A percentile compares a stretch with the other conserved stretches of the same genome.
phyloP scores from a whole-genome alignment of 768 basidiomycete species.

The Boletus reticuloceps region DNA sequence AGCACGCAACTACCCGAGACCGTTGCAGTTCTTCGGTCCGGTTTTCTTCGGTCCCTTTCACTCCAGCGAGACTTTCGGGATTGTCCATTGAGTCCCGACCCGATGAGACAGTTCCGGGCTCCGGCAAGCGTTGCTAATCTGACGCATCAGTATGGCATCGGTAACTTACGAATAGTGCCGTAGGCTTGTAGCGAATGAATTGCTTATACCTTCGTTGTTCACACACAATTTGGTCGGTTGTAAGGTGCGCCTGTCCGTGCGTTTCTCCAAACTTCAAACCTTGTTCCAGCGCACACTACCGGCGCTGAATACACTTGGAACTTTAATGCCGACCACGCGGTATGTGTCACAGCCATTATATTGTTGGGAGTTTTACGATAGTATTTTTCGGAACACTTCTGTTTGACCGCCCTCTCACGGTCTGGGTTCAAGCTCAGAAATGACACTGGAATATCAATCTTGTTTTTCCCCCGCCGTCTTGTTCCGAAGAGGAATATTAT shows the following conservation, averaged over 20 bases:
- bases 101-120: neutral
- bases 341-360: conserved; percentile 9
- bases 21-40: neutral
- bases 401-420: conserved; percentile 10
- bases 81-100: neutral
- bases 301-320: conserved; percentile 1
- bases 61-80: too few relatives aligned
- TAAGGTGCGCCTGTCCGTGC: conserved; percentile 21
- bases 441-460: neutral
- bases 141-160: neutral
- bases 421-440: conserved; percentile 15
- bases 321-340: conserved; percentile 3
- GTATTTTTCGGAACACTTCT: neutral
- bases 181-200: conserved; percentile 23
- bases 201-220: conserved; percentile 12
- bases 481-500: neutral
- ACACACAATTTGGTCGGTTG: conserved; percentile 18
- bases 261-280: conserved; percentile 16
- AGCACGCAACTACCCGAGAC: neutral
- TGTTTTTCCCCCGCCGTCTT: neutral
- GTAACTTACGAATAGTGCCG: conserved; percentile 17
- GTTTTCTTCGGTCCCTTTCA: neutral
- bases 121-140: conserved; percentile 4
- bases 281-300: conserved; percentile 13
- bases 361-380: neutral